Base-by-base conservation (phyloP, 805 yeast genomes). In the Yamadazyma ubonensis region DNA sequence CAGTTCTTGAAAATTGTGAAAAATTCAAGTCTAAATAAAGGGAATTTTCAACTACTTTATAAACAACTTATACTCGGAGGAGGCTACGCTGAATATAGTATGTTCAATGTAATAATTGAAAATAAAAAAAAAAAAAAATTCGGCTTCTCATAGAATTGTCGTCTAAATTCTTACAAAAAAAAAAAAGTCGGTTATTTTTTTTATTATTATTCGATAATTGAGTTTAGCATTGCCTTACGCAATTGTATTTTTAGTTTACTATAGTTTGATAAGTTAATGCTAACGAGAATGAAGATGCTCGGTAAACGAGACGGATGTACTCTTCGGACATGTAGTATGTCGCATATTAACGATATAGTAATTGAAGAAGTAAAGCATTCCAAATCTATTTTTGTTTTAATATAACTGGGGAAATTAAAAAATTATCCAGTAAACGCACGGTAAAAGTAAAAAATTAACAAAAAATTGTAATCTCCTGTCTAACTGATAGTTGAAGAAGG, bases 41-140 rank as follows among this genome's bases (percentile, higher is more conserved):
- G 28, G 44, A 36, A 43, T 26, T 29, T 40, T 17, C 36, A 12
- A 4, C 4, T 20, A 33, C 37, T 40, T 43, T 40, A 39, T 39
- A 36, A 43, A 39, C 39, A 33, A 30, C 16, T 25, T 18, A 5
- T 17, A 11, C 26, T n/a, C 18, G 9, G 38, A 26, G 18, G 22
- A 30, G 26, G 26, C 17, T 27, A 27, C 30, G 30, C 30, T 27
- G 20, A 17, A 30, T 18, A 14, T 17, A 32, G 18, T 32, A 32
- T 20, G 27, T 20, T 32, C 16, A 32, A 32, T 26, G 26, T 10
- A 23, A 15, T 5, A 33, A 31, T 20, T 31, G 17, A 19, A 8
- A 31, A 19, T 20, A 31, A 10, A 19, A 15, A 5, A 18, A 34
- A 34, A 34, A 34, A 34, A 34, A 34, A 34, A 34, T 9, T 14